Percentiles rank a stretch among this genome's conserved stretches.
Evolutionary conservation across 192 early-diverging fungal genomes (phyloP).

Genomic region (Backusella sp.): DNA sequence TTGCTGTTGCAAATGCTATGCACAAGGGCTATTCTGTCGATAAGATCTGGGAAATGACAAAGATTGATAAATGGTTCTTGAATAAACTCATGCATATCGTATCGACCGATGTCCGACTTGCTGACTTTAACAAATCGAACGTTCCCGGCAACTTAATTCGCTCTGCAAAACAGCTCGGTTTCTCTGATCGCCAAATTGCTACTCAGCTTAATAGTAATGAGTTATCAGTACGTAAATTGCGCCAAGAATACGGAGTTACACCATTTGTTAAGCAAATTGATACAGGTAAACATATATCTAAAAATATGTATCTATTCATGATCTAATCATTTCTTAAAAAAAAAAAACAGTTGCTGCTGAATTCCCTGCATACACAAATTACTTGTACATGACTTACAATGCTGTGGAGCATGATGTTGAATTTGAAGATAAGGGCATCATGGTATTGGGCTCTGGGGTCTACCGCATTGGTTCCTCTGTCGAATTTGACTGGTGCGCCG

Average conservation of each 20-base stretch:
- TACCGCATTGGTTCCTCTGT: constrained; percentile 98
- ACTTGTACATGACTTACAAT: constrained; percentile 98
- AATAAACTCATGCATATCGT: constrained; percentile 90
- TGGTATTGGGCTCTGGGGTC: constrained; percentile 97
- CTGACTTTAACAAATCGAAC: constrained; percentile 56
- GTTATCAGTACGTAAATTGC: constrained; percentile 81
- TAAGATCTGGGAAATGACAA: constrained; percentile 84
- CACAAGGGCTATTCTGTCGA: constrained; percentile 93
- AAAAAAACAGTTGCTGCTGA: constrained; percentile 79
- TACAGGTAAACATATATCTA: constrained; percentile 56
- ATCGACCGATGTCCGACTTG: constrained; percentile 70
- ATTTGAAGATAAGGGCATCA: constrained; percentile 93
- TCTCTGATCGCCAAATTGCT: constrained; percentile 92
- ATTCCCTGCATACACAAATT: constrained; percentile 98
- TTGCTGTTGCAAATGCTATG: constrained; percentile 95
- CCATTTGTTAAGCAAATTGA: constrained; percentile 99
- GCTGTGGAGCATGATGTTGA: constrained; percentile 88
- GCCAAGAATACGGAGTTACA: constrained; percentile 75
- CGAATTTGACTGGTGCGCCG: constrained; percentile 99
- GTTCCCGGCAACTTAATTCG: constrained; percentile 59
- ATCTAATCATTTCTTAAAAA: constrained; percentile 10
- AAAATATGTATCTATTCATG: no score
- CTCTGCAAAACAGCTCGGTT: constrained; percentile 92
- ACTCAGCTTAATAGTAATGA: constrained; percentile 73
- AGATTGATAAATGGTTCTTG: constrained; percentile 98